phyloP scores from a whole-genome alignment of 2,329 filamentous ascomycete genomes.

The Sclerotiophoma versabilis region DNA sequence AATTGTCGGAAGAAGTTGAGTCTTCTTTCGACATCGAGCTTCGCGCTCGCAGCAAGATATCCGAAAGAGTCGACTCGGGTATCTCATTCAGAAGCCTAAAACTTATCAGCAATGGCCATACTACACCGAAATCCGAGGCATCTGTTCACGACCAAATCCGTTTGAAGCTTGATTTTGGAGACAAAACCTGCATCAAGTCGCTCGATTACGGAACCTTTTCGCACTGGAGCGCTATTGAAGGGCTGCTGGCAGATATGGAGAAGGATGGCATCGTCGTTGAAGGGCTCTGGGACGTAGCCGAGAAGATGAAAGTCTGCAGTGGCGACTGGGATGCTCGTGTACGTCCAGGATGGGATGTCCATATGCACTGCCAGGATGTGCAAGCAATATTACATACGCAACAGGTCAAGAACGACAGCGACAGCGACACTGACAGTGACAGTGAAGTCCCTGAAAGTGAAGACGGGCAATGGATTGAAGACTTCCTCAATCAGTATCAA shows the following conservation, averaged over 20 bases:
- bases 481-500: background rate
- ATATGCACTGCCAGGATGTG: slow-evolving; percentile 11
- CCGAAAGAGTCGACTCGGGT: background rate
- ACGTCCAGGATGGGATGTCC: slow-evolving; percentile 19
- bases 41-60: background rate
- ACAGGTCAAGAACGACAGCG: background rate
- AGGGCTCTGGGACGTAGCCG: slow-evolving; percentile 70
- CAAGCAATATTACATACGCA: background rate
- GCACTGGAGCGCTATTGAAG: slow-evolving; percentile 18
- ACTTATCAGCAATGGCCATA: background rate
- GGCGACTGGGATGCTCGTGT: slow-evolving; percentile 52
- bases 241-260: slow-evolving; percentile 95
- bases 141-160: background rate
- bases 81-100: background rate
- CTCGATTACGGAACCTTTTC: slow-evolving; percentile 21
- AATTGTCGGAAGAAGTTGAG: background rate
- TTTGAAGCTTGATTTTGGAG: slow-evolving; percentile 7
- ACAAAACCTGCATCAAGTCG: slow-evolving; percentile 6
- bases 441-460: background rate
- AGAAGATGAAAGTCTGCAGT: slow-evolving; percentile 93
- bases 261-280: slow-evolving; percentile 86
- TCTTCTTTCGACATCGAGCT: background rate
- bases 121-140: background rate
- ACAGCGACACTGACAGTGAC: too few species aligned
- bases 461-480: background rate